A percentile compares a stretch with the other conserved stretches of the same genome.
Conservation (phyloP, 495 filamentous ascomycete species). For the Hapsidospora chrysogenum region DNA sequence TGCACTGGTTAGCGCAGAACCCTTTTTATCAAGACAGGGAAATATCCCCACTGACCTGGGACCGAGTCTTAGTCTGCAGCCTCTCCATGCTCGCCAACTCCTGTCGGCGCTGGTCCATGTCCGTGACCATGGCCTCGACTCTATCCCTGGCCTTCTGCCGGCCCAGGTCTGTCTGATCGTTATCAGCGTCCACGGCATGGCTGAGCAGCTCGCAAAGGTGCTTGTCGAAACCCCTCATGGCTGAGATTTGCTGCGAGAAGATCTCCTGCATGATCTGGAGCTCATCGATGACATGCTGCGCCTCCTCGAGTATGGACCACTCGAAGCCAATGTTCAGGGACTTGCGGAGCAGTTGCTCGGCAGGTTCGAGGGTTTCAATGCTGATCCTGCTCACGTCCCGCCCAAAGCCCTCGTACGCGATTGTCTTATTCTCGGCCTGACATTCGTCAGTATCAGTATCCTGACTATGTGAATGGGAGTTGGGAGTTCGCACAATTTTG, state of each 20-base stretch:
- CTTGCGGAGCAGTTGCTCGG: neutral
- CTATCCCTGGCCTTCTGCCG: neutral
- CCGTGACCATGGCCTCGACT: neutral
- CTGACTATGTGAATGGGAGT: too few relatives aligned
- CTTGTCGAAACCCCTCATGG: constrained; percentile 39
- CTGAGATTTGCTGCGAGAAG: constrained; percentile 35
- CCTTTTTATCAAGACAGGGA: neutral
- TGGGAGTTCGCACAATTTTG: too few relatives aligned
- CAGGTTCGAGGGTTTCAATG: neutral
- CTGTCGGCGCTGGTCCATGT: neutral
- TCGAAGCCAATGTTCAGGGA: constrained; percentile 48
- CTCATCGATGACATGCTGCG: constrained; percentile 59
- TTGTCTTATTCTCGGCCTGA: constrained; percentile 7
- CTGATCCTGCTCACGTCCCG: constrained; percentile 1
- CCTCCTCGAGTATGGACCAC: constrained; percentile 43
- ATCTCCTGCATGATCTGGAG: constrained; percentile 54
- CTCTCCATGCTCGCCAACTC: constrained; percentile 13
- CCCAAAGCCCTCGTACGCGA: constrained; percentile 14
- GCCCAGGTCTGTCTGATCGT: constrained; percentile 2
- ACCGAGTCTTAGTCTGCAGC: neutral
- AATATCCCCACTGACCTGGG: neutral
- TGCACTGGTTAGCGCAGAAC: neutral
- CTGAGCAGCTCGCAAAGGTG: constrained; percentile 26
- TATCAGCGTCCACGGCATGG: constrained; percentile 6
- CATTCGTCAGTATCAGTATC: constrained; percentile 13